Conservation (phyloP, 2,329 filamentous ascomycete genomes). For the Clarireedia homoeocarpa region DNA sequence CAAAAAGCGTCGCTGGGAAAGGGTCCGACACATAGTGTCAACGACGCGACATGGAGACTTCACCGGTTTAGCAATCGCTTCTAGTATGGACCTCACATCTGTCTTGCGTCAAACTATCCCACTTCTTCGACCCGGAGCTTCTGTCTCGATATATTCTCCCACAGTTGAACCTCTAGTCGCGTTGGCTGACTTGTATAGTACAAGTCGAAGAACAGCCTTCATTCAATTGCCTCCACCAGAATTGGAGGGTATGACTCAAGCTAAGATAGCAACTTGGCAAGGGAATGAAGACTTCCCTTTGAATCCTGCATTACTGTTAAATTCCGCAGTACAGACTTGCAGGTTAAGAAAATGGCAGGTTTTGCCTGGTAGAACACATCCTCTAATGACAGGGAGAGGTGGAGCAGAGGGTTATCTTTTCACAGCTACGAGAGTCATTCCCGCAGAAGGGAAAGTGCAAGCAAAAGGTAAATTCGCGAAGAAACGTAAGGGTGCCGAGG, state of each 20-base stretch:
- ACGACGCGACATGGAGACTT: constrained; percentile 69
- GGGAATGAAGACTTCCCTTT: constrained; percentile 73
- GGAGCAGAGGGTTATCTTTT: constrained; percentile 89
- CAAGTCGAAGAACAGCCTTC: constrained; percentile 71
- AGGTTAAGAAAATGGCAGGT: constrained; percentile 82
- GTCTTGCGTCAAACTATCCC: constrained; percentile 71
- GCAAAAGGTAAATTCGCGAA: constrained; percentile 64
- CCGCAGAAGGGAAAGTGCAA: constrained; percentile 70
- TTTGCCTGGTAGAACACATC: constrained; percentile 83
- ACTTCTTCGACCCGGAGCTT: constrained; percentile 72
- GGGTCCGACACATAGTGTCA: constrained; percentile 64
- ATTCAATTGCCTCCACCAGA: constrained; percentile 44
- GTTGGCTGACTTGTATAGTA: constrained; percentile 77
- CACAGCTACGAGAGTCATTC: constrained; percentile 72
- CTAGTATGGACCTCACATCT: constrained; percentile 70
- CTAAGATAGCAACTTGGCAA: constrained; percentile 47
- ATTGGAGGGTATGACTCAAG: constrained; percentile 31
- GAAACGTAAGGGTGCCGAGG: constrained; percentile 15
- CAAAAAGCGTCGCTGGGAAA: constrained; percentile 77
- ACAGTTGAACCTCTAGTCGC: constrained; percentile 70
- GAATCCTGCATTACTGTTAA: constrained; percentile 78
- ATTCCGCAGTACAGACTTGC: constrained; percentile 72
- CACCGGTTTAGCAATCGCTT: constrained; percentile 75
- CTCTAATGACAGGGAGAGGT: constrained; percentile 81
- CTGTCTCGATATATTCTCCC: constrained; percentile 78